These are phyloP conservation scores for Fusarium burgessii DNA, from an alignment of 2,329 filamentous ascomycete genomes.

Conservation along the genomic window DNA sequence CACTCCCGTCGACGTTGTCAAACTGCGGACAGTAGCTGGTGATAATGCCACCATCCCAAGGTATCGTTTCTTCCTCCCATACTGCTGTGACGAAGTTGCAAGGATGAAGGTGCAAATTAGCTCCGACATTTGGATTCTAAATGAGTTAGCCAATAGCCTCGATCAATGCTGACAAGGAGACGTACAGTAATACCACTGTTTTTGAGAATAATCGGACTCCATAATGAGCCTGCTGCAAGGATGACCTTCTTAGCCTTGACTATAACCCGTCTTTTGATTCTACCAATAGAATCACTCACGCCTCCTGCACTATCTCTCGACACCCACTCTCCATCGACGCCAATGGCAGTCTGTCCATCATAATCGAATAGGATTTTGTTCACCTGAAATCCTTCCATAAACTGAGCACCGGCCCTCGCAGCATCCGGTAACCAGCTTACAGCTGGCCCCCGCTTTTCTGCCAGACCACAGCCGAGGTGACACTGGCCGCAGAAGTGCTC, in stretches of 20 bases:
- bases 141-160: conserved; percentile 37
- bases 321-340: conserved; percentile 80
- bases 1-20: conserved; percentile 82
- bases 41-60: conserved; percentile 81
- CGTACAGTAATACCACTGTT: conserved; percentile 80
- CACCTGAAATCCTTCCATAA: conserved; percentile 85
- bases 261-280: conserved; percentile 69
- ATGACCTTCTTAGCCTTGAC: conserved; percentile 86
- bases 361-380: conserved; percentile 77
- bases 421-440: conserved; percentile 85
- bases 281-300: conserved; percentile 62
- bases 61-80: conserved; percentile 77
- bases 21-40: conserved; percentile 82
- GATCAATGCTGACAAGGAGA: conserved; percentile 8
- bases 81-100: conserved; percentile 69
- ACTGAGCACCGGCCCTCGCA: conserved; percentile 78
- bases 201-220: conserved; percentile 80
- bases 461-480: conserved; percentile 70
- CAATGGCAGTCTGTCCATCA: conserved; percentile 69
- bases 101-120: conserved; percentile 85
- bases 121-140: conserved; percentile 82
- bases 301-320: conserved; percentile 74
- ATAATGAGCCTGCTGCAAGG: conserved; percentile 79
- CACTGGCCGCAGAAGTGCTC: conserved; percentile 81
- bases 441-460: conserved; percentile 82